phyloP scores from a whole-genome alignment of 2,329 filamentous ascomycete species.

The Clonostachys rosea region DNA sequence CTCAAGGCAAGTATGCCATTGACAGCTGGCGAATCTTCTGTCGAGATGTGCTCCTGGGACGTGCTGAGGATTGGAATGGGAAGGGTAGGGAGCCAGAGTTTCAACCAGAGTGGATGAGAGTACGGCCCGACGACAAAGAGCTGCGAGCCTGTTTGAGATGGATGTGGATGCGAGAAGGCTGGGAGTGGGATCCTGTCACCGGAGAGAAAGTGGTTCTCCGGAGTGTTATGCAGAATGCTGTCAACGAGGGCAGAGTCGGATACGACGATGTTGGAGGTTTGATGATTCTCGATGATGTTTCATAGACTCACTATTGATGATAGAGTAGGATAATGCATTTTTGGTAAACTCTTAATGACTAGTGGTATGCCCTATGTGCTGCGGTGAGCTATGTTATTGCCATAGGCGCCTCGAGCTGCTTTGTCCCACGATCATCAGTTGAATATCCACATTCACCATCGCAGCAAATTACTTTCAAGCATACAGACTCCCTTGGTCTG shows the following conservation, averaged over 20 bases:
- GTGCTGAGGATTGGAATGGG: slow-evolving; percentile 64
- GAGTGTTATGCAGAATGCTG: slow-evolving; percentile 48
- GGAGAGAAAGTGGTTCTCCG: slow-evolving; percentile 55
- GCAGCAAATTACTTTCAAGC: too few relatives aligned
- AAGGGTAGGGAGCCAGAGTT: slow-evolving; percentile 47
- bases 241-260: slow-evolving; percentile 51
- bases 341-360: too few relatives aligned
- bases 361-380: too few relatives aligned
- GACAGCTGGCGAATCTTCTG: slow-evolving; percentile 96
- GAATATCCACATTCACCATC: too few relatives aligned
- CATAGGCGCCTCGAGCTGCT: too few relatives aligned
- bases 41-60: slow-evolving; percentile 67
- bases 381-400: too few relatives aligned
- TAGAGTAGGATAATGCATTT: too few relatives aligned
- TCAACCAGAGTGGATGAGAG: slow-evolving; percentile 87
- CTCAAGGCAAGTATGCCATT: slow-evolving; percentile 75
- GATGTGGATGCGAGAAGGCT: slow-evolving; percentile 89
- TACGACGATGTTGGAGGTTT: slow-evolving; percentile 47
- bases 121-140: slow-evolving; percentile 81
- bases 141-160: slow-evolving; percentile 80
- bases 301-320: not conserved
- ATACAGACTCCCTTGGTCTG: too few relatives aligned
- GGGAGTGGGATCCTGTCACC: slow-evolving; percentile 71
- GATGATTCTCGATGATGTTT: slow-evolving; percentile 25
- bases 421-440: too few relatives aligned